Percentiles rank a stretch among this genome's conserved stretches.
Evolutionary conservation across 495 filamentous ascomycete species (phyloP).

Genomic region (Poronia punctata): DNA sequence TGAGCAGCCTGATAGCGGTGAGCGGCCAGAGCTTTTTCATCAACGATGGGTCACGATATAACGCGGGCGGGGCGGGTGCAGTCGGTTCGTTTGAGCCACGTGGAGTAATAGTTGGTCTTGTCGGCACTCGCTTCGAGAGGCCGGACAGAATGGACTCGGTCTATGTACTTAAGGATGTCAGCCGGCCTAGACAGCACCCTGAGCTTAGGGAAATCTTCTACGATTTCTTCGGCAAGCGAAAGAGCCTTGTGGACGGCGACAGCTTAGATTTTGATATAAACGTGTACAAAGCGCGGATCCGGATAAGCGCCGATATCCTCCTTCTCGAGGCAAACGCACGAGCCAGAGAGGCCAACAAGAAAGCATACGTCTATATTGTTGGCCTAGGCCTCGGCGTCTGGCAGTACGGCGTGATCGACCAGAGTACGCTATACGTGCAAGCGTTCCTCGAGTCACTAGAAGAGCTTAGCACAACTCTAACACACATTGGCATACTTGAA

Average conservation of each 20-base stretch:
- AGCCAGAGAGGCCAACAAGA: constrained; percentile 14
- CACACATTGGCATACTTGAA: constrained; percentile 13
- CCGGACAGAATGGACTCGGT: constrained; percentile 15
- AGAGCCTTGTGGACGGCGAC: not conserved
- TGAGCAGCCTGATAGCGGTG: constrained; percentile 20
- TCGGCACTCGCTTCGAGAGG: constrained; percentile 23
- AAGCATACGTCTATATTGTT: constrained; percentile 30
- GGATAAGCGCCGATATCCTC: constrained; percentile 21
- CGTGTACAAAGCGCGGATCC: constrained; percentile 25
- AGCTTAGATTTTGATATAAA: constrained; percentile 5
- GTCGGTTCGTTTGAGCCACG: constrained; percentile 13
- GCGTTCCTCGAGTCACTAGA: constrained; percentile 14
- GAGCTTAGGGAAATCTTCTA: constrained; percentile 15
- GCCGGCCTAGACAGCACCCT: constrained; percentile 3
- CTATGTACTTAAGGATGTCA: constrained; percentile 2
- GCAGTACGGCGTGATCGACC: not conserved
- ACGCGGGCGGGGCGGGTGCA: not conserved
- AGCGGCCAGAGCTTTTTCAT: constrained; percentile 24
- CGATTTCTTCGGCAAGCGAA: constrained; percentile 11
- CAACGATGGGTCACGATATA: constrained; percentile 18
- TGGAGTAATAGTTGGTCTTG: constrained; percentile 24
- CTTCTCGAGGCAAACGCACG: constrained; percentile 25
- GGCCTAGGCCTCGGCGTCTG: constrained; percentile 34
- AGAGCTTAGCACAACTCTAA: not conserved
- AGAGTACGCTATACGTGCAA: constrained; percentile 16